A percentile compares a stretch with the other conserved stretches of the same genome.
phyloP scores from a whole-genome alignment of 176 grass and related monocot species.

The Cymbopogon citratus region DNA sequence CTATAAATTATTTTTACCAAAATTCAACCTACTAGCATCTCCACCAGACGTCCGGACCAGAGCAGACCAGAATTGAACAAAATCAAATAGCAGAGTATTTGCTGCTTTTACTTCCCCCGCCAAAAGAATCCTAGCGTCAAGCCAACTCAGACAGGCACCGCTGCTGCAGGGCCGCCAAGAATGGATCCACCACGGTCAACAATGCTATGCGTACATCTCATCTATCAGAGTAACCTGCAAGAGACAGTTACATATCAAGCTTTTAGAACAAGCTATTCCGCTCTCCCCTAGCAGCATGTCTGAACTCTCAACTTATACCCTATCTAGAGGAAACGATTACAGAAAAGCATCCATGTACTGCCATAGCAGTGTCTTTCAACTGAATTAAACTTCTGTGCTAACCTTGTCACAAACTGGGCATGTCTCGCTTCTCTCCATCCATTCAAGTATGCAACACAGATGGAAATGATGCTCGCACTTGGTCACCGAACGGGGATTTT shows the following conservation, averaged over 20 bases:
- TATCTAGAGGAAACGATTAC: not conserved
- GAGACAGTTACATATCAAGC: not conserved
- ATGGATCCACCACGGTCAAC: not conserved
- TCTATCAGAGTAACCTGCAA: conserved; percentile 66
- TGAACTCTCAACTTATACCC: not conserved
- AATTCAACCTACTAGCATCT: not conserved
- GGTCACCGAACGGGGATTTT: not conserved
- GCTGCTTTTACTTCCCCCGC: not conserved
- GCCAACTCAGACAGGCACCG: not conserved
- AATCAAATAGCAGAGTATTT: not conserved
- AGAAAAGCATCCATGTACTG: not conserved
- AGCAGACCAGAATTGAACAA: not conserved
- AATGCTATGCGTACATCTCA: conserved; percentile 37
- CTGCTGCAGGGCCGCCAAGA: not conserved
- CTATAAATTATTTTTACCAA: conserved; percentile 11
- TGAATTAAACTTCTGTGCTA: not conserved
- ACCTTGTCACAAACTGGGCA: conserved; percentile 77
- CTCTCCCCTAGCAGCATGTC: not conserved
- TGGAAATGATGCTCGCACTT: too few species aligned
- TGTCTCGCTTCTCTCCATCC: conserved; percentile 76
- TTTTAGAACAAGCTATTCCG: not conserved
- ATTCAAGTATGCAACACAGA: conserved; percentile 60
- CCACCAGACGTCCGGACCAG: not conserved
- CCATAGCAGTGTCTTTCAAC: not conserved
- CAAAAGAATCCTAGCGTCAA: conserved; percentile 6